A percentile compares a stretch with the other conserved stretches of the same genome.
Conservation (phyloP, 495 filamentous ascomycete species). For the Chaetomium fimeti region DNA sequence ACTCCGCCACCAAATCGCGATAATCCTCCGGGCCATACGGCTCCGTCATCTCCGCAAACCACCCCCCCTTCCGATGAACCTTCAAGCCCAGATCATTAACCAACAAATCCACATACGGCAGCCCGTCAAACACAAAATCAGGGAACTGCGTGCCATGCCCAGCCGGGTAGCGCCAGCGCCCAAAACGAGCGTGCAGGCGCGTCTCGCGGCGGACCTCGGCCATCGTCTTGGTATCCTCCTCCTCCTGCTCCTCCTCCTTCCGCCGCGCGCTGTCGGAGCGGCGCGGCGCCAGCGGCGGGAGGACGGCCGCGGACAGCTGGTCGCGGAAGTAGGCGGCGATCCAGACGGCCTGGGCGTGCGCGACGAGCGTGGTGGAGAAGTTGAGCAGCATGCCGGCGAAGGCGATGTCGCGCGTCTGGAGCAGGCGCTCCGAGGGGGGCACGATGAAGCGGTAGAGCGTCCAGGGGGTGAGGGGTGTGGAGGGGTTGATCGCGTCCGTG, state of each 20-base stretch:
- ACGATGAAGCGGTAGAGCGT: constrained; percentile 69
- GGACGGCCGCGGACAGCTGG: constrained; percentile 30
- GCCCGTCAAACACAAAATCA: constrained; percentile 71
- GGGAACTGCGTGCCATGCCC: constrained; percentile 64
- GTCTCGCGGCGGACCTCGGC: constrained; percentile 52
- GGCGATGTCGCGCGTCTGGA: constrained; percentile 59
- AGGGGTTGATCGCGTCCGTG: constrained; percentile 38
- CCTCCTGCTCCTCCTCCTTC: not conserved
- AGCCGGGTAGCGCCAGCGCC: constrained; percentile 64
- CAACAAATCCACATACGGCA: constrained; percentile 77
- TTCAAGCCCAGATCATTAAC: constrained; percentile 61
- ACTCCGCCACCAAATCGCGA: constrained; percentile 58
- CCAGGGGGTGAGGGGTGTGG: constrained; percentile 42
- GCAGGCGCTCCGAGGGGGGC: constrained; percentile 54
- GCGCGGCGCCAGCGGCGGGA: constrained; percentile 19
- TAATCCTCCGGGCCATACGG: constrained; percentile 64
- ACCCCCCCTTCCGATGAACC: constrained; percentile 45
- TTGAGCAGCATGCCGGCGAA: constrained; percentile 65
- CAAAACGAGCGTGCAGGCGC: constrained; percentile 63
- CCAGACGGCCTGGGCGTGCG: constrained; percentile 72
- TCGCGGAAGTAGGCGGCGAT: constrained; percentile 59
- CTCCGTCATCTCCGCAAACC: constrained; percentile 52
- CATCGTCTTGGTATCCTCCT: constrained; percentile 26
- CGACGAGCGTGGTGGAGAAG: constrained; percentile 60
- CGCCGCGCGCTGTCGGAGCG: not conserved